Base-by-base conservation (phyloP, 2,329 filamentous ascomycete species). In the Zymoseptoria crescenta region DNA sequence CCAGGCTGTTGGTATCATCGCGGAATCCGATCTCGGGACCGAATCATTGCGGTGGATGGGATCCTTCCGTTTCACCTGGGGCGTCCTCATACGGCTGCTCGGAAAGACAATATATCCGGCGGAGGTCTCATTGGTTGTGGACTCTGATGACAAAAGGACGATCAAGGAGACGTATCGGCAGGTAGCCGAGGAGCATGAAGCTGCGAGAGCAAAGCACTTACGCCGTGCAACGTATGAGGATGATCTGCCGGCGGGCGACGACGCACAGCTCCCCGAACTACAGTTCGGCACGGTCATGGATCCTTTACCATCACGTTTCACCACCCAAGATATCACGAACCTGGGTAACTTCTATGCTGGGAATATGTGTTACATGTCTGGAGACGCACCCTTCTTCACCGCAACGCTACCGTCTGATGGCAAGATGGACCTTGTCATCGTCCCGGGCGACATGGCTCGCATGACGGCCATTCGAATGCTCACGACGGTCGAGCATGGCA, bases 11-110 rank as follows among this genome's bases (percentile, higher is more conserved):
- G 94, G 94, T 21, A 88, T 97, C 60, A 84, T 97, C 45, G 94
- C 94, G 1, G 94, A 97, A 70, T 83, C 83, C 54, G 94, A 99
- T 73, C 79, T 99, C 10, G 92, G 84, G 2, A 99, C 94, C 0
- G 94, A 99, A 69, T 79, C 95, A 69, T 76, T 97, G 63, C 86
- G 94, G 50, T 97, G 93, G 92, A 92, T 99, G 87, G 94, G 94
- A 19, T 82, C 83, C 53, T 81, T 85, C 29, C 84, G 94, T 56
- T 99, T 99, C 69, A 91, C 89, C 0, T 87, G 87, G 68, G 94
- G 94, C 6, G 85, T 96, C 62, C 71, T 95, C n/a, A 80, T 86
- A 63, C 84, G 92, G 27, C 79, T 96, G 19, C 77, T 95, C 52
- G 81, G 83, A 57, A 87, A 89, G 71, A 89, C 84, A 30, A 80